Base-by-base conservation (phyloP, 352 stramenopile species). In the Thalassiosira mediterranea region DNA sequence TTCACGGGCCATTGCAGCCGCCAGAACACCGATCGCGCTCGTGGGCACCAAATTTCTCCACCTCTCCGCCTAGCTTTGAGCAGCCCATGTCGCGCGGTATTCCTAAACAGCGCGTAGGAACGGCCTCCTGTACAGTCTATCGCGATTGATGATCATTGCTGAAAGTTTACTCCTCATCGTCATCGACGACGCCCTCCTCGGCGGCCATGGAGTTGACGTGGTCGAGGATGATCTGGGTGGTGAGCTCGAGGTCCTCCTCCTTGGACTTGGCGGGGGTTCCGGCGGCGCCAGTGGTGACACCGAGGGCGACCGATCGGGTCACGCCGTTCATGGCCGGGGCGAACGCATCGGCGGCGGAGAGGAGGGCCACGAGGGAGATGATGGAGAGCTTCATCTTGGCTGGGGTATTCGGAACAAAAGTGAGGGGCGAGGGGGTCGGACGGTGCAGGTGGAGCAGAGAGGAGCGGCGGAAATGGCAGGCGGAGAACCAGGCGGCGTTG, bases 161-260 rank as follows among this genome's bases (percentile, higher is more conserved):
- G n/a, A n/a, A 42, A 28, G 17, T 76, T 67, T 74, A 74, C 52
- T 74, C 54, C 15, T 76, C 66, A 46, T 68, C 57, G 28, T 64
- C 56, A 26, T 76, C 66, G 34, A 61, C 57, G 29, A 40, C 29
- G 37, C 49, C 54, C 8, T 49, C 56, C 29, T 76, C 56, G n/a
- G 17, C 44, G 46, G 40, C 34, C 40, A 47, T 23, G 5, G 40
- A 1, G 26, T 73, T 73, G 4, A 73, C 52, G 25, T 76, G 37
- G 38, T 77, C 60, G 46, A 77, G 53, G 46, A 77, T 77, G 25
- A 77, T 48, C 48, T 70, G 38, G 32, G 44, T 59, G 7, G 68
- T 77, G 11, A 72, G 42, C 38, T 70, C 68, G 26, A 77, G 52
- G 51, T 77, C 68, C 42, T 77, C 68, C 38, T 77, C 68, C 52